A percentile compares a stretch with the other conserved stretches of the same genome.
phyloP scores from a whole-genome alignment of 2,329 filamentous ascomycete species.

The Ophiosphaerella herpotricha region DNA sequence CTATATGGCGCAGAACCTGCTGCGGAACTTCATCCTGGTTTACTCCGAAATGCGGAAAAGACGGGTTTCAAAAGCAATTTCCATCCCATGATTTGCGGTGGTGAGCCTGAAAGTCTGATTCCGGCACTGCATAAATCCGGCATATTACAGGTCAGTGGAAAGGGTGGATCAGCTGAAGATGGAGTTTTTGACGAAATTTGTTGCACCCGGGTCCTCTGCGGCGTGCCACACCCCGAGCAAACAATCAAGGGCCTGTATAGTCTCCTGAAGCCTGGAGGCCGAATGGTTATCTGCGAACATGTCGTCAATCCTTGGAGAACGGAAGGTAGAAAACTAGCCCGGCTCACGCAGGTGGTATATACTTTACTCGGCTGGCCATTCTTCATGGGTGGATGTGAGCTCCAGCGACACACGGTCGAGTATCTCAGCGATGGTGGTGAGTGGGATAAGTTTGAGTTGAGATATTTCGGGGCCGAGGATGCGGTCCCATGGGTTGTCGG shows the following conservation, averaged over 20 bases:
- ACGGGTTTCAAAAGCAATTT: conserved; percentile 55
- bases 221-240: conserved; percentile 54
- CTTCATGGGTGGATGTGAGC: conserved; percentile 57
- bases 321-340: conserved; percentile 52
- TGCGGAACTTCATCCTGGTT: conserved; percentile 50
- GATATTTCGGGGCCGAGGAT: conserved; percentile 39
- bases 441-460: conserved; percentile 57
- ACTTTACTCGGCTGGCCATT: conserved; percentile 56
- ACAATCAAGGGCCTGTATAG: conserved; percentile 55
- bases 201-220: conserved; percentile 60
- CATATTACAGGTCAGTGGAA: conserved; percentile 36
- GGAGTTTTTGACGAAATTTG: conserved; percentile 61
- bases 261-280: conserved; percentile 59
- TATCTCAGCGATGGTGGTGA: conserved; percentile 52
- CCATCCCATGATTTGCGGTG: conserved; percentile 54
- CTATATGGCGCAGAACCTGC: conserved; percentile 63
- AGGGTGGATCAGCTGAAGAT: conserved; percentile 25
- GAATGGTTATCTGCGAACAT: conserved; percentile 61
- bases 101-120: conserved; percentile 53
- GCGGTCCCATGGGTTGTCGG: conserved; percentile 45
- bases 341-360: conserved; percentile 54
- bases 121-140: conserved; percentile 52
- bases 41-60: conserved; percentile 48
- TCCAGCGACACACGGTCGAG: conserved; percentile 55
- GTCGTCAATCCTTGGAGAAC: conserved; percentile 57